A percentile compares a stretch with the other conserved stretches of the same genome.
Evolutionary conservation across 805 yeast genomes (phyloP).

Genomic region (Candida lessepsii): DNA sequence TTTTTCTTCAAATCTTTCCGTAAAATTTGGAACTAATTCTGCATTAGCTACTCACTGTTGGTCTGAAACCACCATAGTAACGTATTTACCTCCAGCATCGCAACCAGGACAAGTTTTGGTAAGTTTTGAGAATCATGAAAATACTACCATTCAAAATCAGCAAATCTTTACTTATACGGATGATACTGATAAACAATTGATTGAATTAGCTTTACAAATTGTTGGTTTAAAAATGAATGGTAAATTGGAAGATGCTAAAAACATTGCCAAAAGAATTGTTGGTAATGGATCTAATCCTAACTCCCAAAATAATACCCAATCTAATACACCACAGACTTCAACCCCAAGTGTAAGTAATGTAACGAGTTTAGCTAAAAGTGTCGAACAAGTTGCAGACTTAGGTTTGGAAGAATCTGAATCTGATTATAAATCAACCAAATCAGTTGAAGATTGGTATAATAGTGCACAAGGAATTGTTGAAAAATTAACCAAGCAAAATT

Average conservation of each 20-base stretch:
- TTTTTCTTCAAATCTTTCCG: slow-evolving; percentile 78
- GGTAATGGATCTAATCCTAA: slow-evolving; percentile 38
- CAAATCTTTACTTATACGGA: slow-evolving; percentile 88
- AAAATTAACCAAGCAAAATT: slow-evolving; percentile 42
- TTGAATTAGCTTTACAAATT: slow-evolving; percentile 92
- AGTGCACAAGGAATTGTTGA: slow-evolving; percentile 52
- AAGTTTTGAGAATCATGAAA: slow-evolving; percentile 61
- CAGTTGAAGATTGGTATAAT: slow-evolving; percentile 44
- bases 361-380: too few species aligned
- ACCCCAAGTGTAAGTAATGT: too few species aligned
- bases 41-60: slow-evolving; percentile 91
- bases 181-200: slow-evolving; percentile 91
- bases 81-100: slow-evolving; percentile 88
- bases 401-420: not conserved
- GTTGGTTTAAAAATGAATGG: slow-evolving; percentile 98
- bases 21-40: slow-evolving; percentile 79
- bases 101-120: slow-evolving; percentile 91
- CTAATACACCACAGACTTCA: slow-evolving; percentile 8
- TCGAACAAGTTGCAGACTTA: too few species aligned
- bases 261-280: slow-evolving; percentile 87
- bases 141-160: slow-evolving; percentile 34
- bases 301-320: slow-evolving; percentile 24
- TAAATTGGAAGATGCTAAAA: slow-evolving; percentile 88
- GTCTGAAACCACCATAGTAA: slow-evolving; percentile 92
- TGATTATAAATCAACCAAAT: slow-evolving; percentile 2